Evolutionary conservation across 1,284 basidiomycete species (phyloP).

Genomic region (Ganoderma lingzhi): DNA sequence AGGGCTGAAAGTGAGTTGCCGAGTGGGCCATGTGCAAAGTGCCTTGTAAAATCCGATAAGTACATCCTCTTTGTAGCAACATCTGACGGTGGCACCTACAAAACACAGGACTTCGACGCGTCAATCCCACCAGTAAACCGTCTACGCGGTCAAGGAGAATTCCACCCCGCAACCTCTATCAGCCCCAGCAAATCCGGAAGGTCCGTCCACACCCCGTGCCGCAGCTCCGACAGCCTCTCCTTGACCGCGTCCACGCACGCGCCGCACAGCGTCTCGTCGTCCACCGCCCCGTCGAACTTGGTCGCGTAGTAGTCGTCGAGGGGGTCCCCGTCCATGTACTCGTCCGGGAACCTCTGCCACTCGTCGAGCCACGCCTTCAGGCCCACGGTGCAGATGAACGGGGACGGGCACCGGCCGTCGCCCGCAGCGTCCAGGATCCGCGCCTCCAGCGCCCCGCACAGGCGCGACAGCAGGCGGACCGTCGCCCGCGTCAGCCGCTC

Average conservation of each 20-base stretch:
- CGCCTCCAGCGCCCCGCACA: background rate
- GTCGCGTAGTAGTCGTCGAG: background rate
- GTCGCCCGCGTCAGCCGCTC: background rate
- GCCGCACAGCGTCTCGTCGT: background rate
- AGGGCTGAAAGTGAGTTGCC: background rate
- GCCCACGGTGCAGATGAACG: background rate
- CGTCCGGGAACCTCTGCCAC: background rate
- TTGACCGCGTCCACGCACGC: background rate
- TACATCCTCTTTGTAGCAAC: background rate
- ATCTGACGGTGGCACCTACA: background rate
- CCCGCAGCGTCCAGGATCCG: background rate
- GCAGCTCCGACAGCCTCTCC: background rate
- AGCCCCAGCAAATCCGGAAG: background rate
- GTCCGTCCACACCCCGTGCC: background rate
- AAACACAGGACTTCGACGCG: background rate
- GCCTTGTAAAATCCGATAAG: background rate
- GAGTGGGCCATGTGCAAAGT: background rate
- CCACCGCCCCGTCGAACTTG: background rate
- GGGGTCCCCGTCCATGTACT: background rate
- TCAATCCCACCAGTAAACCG: background rate
- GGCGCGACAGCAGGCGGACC: background rate
- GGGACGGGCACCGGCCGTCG: background rate
- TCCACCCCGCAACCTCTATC: background rate
- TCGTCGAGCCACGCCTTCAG: background rate
- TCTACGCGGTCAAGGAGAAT: background rate